phyloP scores from a whole-genome alignment of 177 flowering plant species.

The Vitis hybrid region DNA sequence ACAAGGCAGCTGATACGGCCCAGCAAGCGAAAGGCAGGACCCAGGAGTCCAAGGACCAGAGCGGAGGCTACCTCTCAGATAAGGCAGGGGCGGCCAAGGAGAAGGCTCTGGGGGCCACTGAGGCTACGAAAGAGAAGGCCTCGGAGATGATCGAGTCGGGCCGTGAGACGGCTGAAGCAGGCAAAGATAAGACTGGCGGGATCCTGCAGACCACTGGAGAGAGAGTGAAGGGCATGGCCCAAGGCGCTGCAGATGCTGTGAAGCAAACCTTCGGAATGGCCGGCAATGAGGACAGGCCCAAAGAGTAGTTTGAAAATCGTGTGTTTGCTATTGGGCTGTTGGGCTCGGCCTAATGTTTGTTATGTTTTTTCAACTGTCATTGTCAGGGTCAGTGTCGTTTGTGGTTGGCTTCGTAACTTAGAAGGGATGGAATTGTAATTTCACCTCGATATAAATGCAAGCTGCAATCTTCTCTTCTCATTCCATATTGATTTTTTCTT shows the following conservation, averaged over 20 bases:
- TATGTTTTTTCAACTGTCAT: not conserved
- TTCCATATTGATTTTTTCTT: too few relatives aligned
- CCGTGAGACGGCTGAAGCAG: slow-evolving; percentile 14
- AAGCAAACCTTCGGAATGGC: slow-evolving; percentile 38
- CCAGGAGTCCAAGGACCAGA: slow-evolving; percentile 30
- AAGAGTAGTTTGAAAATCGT: too few relatives aligned
- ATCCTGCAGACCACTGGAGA: slow-evolving; percentile 23
- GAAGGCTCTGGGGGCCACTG: slow-evolving; percentile 4
- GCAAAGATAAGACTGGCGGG: slow-evolving; percentile 28
- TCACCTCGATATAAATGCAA: too few relatives aligned
- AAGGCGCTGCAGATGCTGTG: slow-evolving; percentile 38
- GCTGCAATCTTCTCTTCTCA: too few relatives aligned
- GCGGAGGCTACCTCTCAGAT: not conserved
- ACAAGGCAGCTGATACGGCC: slow-evolving; percentile 23
- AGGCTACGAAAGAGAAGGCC: slow-evolving; percentile 6
- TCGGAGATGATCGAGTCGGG: slow-evolving; percentile 8
- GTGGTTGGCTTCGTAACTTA: too few relatives aligned
- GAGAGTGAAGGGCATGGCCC: slow-evolving; percentile 30
- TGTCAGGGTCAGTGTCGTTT: not conserved
- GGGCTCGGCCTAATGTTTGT: too few relatives aligned
- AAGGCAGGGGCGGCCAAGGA: not conserved
- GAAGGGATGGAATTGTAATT: too few relatives aligned
- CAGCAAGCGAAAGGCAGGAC: slow-evolving; percentile 21
- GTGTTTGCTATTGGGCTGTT: too few relatives aligned
- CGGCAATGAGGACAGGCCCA: not conserved